Evolutionary conservation across 345 rosid species (phyloP).

Genomic region (Moricandia moricandioides): DNA sequence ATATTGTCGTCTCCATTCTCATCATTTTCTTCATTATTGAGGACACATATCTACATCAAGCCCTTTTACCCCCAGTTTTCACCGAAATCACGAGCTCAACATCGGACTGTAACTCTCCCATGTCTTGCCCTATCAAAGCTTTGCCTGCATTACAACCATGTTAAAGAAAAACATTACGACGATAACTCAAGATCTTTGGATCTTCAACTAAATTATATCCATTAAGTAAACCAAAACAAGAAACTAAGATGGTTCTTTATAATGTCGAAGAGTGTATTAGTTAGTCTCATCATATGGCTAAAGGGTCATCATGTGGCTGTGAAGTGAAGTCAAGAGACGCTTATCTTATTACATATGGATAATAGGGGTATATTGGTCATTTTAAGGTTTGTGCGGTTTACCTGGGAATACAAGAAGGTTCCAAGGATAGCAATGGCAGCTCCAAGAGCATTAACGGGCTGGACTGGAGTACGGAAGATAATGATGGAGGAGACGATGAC

Average conservation of each 20-base stretch:
- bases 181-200: not conserved
- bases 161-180: not conserved
- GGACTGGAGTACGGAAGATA: constrained; percentile 93
- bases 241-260: not conserved
- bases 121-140: constrained; percentile 20
- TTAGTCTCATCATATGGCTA: not conserved
- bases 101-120: constrained; percentile 9
- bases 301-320: constrained; percentile 14
- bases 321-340: constrained; percentile 2
- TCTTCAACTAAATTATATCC: too few species aligned
- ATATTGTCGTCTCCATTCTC: constrained; percentile 15
- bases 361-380: constrained; percentile 21
- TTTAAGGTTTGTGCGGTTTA: constrained; percentile 18
- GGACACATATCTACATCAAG: constrained; percentile 42
- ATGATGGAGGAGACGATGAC: constrained; percentile 97
- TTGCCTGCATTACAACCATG: constrained; percentile 22
- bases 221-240: not conserved
- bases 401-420: constrained; percentile 98
- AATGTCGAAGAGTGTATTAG: not conserved
- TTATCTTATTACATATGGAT: not conserved
- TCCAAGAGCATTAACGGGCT: constrained; percentile 87
- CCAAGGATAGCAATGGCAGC: constrained; percentile 96
- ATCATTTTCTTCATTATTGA: constrained; percentile 21
- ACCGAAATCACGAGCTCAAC: constrained; percentile 23
- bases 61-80: constrained; percentile 1